A percentile compares a stretch with the other conserved stretches of the same genome.
These are phyloP conservation scores for Lachnellula hyalina DNA, from an alignment of 2,329 filamentous ascomycete genomes.

Conservation along the genomic window DNA sequence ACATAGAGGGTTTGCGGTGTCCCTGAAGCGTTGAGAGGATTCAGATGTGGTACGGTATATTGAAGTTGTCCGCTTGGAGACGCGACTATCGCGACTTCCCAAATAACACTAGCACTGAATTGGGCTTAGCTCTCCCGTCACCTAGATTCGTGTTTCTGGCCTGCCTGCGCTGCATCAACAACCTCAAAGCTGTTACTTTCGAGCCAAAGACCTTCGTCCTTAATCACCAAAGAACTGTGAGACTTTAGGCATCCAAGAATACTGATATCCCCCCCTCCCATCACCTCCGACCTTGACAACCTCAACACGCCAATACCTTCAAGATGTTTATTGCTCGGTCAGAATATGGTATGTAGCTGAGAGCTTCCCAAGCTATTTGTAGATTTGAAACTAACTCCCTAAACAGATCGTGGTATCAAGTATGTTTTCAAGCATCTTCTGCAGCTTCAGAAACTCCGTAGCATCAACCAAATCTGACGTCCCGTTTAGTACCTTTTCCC, in stretches of 20 bases:
- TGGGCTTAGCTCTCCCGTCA: not conserved
- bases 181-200: slow-evolving; percentile 4
- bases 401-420: slow-evolving; percentile 93
- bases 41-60: slow-evolving; percentile 2
- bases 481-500: slow-evolving; percentile 92
- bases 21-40: not conserved
- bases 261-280: slow-evolving; percentile 1
- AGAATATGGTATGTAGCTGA: slow-evolving; percentile 79
- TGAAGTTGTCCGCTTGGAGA: slow-evolving; percentile 3
- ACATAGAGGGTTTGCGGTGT: not conserved
- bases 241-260: not conserved
- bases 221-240: not conserved
- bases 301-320: slow-evolving; percentile 29
- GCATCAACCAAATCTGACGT: slow-evolving; percentile 12
- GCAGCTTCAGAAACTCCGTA: not conserved
- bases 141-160: slow-evolving; percentile 13
- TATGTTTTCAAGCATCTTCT: slow-evolving; percentile 42
- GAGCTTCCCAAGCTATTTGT: slow-evolving; percentile 18
- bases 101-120: not conserved
- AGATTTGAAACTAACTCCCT: slow-evolving; percentile 35
- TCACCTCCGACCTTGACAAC: not conserved
- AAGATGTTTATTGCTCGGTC: slow-evolving; percentile 99
- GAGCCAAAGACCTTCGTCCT: not conserved
- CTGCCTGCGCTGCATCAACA: slow-evolving; percentile 11
- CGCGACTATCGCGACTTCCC: not conserved